Conservation (phyloP, 2,329 filamentous ascomycete species). For the Tolypocladium endophyticum region DNA sequence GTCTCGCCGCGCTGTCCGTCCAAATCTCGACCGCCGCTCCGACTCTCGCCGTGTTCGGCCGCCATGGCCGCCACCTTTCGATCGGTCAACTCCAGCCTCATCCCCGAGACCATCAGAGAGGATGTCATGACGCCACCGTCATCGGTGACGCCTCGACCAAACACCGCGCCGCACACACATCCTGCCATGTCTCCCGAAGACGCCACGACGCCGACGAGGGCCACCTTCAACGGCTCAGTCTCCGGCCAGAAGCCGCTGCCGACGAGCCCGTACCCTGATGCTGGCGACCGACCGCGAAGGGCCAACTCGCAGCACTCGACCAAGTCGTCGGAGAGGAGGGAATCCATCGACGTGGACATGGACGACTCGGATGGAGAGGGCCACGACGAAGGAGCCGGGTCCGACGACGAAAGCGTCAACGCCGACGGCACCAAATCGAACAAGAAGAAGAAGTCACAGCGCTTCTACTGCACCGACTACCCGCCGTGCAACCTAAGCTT, state of each 20-base stretch:
- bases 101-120: constrained; percentile 19
- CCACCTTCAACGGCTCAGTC: constrained; percentile 34
- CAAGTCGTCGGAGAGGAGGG: constrained; percentile 38
- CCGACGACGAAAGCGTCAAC: constrained; percentile 55
- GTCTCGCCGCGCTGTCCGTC: background rate
- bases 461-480: constrained; percentile 93
- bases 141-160: constrained; percentile 20
- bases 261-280: constrained; percentile 37
- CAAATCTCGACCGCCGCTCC: constrained; percentile 3
- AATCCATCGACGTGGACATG: constrained; percentile 65
- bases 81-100: constrained; percentile 33
- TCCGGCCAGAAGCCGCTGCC: constrained; percentile 44
- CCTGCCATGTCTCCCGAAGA: constrained; percentile 27
- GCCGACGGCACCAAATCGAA: constrained; percentile 58
- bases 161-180: constrained; percentile 21
- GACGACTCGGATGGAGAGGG: constrained; percentile 61
- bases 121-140: constrained; percentile 25
- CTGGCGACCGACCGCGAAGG: constrained; percentile 24
- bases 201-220: constrained; percentile 52
- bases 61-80: constrained; percentile 38
- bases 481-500: constrained; percentile 92
- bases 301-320: constrained; percentile 51
- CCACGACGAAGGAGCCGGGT: constrained; percentile 40
- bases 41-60: constrained; percentile 10
- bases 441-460: constrained; percentile 94